phyloP scores from a whole-genome alignment of 75 land plant species.

The Selaginella tamariscina region DNA sequence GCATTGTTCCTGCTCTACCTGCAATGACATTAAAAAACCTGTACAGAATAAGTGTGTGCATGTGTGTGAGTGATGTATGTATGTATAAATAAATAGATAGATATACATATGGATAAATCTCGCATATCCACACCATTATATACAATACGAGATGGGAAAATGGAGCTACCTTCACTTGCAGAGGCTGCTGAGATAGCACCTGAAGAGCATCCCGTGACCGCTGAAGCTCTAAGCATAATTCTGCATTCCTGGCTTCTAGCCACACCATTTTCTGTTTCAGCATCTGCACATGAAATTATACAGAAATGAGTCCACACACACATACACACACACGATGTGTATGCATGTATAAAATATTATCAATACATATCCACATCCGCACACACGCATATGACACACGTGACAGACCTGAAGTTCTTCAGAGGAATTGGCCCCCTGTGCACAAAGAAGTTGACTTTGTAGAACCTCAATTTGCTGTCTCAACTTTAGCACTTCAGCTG shows the following conservation, averaged over 20 bases:
- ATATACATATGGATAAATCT: too few relatives aligned
- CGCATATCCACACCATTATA: too few relatives aligned
- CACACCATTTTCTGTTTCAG: slow-evolving; percentile 85
- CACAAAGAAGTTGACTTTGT: slow-evolving; percentile 87
- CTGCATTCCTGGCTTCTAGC: slow-evolving; percentile 84
- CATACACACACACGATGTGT: too few relatives aligned
- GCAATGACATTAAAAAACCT: too few relatives aligned
- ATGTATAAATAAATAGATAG: not conserved
- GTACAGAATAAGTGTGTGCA: too few relatives aligned
- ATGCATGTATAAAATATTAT: too few relatives aligned
- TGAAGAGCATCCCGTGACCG: slow-evolving; percentile 39
- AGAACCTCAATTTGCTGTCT: slow-evolving; percentile 80
- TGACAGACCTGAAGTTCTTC: slow-evolving; percentile 32
- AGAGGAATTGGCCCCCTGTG: slow-evolving; percentile 41
- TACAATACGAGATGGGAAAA: not conserved
- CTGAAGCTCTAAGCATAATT: slow-evolving; percentile 60
- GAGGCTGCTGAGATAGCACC: slow-evolving; percentile 32
- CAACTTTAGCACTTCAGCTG: slow-evolving; percentile 81
- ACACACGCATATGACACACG: not conserved
- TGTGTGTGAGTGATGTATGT: too few relatives aligned
- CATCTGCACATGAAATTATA: slow-evolving; percentile 28
- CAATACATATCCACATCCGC: too few relatives aligned
- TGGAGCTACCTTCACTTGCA: slow-evolving; percentile 43
- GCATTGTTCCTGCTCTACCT: too few relatives aligned
- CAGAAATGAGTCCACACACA: too few relatives aligned